Evolutionary conservation across 441 rosid species (phyloP), one percentile per base, ranked within the genome.

Genomic region (Erodium trifolium): DNA sequence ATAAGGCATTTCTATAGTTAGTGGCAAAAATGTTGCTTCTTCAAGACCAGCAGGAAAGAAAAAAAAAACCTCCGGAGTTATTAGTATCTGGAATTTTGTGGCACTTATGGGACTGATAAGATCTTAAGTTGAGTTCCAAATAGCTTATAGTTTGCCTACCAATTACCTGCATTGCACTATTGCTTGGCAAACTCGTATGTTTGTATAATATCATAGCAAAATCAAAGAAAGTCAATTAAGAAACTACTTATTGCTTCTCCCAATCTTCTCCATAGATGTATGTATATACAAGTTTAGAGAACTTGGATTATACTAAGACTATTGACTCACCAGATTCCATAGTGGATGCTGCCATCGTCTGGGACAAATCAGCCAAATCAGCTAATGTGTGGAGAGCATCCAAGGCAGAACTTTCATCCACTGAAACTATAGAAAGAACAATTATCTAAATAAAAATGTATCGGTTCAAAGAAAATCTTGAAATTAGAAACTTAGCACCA

Each of bases 301-400:
- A 59, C 70, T 64, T 18, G 70, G 39, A 51, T 55, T 45, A 49
- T 65, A 71, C 63, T 55, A 72, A 71, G 27, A 73, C 67, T 43
- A 57, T 11, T 68, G 39, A 77, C 84, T 74, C 66, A 93, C 99
- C 98, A 63, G 96, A 87, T 78, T 90, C 97, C 80, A 86, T 75
- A 19, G 76, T 75, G 66, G 89, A 83, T 71, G 76, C 79, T 37
- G 78, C 80, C 74, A 79, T 70, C 75, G 72, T 75, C 78, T 73
- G 75, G 63, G 87, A 85, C 78, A 89, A 68, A 78, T 82, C 82
- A 68, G 92, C 87, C 92, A 93, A 83, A 35, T 18, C 49, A 41
- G 66, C 66, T 63, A 63, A 63, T 60, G 88, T 79, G 55, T 85
- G 80, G 67, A 96, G 80, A 45, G 90, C 97, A 78, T 87, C 85